These are phyloP conservation scores for Rasamsonia emersonii DNA, from an alignment of 2,329 filamentous ascomycete genomes.

Conservation along the genomic window DNA sequence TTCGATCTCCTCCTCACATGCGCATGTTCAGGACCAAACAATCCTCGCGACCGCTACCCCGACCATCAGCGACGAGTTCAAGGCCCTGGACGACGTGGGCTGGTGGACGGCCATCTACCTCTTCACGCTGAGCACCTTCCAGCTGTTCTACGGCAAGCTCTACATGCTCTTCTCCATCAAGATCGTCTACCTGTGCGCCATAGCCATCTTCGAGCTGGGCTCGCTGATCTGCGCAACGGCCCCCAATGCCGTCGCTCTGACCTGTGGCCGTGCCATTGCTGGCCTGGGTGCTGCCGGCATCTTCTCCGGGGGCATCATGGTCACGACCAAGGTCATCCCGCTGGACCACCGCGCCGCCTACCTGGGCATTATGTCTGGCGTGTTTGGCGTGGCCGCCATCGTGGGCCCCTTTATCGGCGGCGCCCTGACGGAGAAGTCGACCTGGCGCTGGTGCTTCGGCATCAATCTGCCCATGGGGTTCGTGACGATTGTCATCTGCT, in stretches of 20 bases:
- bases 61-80: conserved; percentile 38
- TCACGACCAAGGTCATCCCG: too few relatives aligned
- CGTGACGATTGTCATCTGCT: background rate
- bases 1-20: too few relatives aligned
- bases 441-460: conserved; percentile 40
- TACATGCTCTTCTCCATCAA: conserved; percentile 36
- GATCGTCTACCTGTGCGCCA: conserved; percentile 29
- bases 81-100: conserved; percentile 37
- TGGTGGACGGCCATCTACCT: conserved; percentile 41
- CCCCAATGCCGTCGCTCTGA: conserved; percentile 27
- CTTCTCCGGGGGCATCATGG: conserved; percentile 30
- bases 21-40: conserved; percentile 34
- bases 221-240: conserved; percentile 29
- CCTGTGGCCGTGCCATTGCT: conserved; percentile 32
- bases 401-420: conserved; percentile 26
- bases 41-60: conserved; percentile 41
- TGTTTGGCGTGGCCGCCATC: conserved; percentile 37
- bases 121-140: conserved; percentile 34
- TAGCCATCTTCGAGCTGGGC: conserved; percentile 34
- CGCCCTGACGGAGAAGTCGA: conserved; percentile 29
- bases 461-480: conserved; percentile 3
- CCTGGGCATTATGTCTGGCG: conserved; percentile 30
- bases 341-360: conserved; percentile 31
- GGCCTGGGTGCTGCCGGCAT: conserved; percentile 30
- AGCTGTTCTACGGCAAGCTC: conserved; percentile 34